These are phyloP conservation scores for Crithidia mellificae DNA, from an alignment of 208 protist genomes.

Conservation along the genomic window DNA sequence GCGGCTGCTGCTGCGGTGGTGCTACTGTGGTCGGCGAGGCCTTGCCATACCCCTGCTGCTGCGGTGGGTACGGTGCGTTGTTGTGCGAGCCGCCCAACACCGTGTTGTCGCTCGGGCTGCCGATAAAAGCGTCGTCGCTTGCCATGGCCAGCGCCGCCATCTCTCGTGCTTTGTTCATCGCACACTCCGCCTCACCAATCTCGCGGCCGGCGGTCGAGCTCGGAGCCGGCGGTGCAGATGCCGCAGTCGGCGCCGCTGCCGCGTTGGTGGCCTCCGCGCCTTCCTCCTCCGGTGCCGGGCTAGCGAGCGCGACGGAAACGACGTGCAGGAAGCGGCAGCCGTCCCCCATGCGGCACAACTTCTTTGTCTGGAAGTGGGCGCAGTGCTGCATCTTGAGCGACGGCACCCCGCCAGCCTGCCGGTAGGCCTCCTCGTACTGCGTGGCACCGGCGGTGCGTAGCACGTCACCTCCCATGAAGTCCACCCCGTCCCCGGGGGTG, in stretches of 20 bases:
- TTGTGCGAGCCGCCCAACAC: slow-evolving; percentile 7
- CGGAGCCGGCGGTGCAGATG: background rate
- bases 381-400: slow-evolving; percentile 84
- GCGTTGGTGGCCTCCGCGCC: background rate
- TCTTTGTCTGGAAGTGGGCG: slow-evolving; percentile 79
- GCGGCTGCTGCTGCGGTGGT: background rate
- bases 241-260: background rate
- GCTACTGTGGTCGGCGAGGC: background rate
- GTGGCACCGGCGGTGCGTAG: slow-evolving; percentile 66
- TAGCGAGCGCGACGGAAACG: slow-evolving; percentile 44
- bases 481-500: slow-evolving; percentile 43
- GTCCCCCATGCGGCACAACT: slow-evolving; percentile 76
- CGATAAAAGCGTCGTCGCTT: slow-evolving; percentile 22
- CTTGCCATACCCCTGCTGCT: slow-evolving; percentile 9
- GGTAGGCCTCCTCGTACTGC: slow-evolving; percentile 69
- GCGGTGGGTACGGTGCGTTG: background rate
- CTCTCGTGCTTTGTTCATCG: slow-evolving; percentile 37
- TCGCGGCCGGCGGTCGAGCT: slow-evolving; percentile 16
- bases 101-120: slow-evolving; percentile 24
- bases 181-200: slow-evolving; percentile 26
- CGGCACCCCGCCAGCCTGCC: slow-evolving; percentile 35
- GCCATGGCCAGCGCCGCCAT: slow-evolving; percentile 37
- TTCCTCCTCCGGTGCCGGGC: slow-evolving; percentile 36
- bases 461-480: slow-evolving; percentile 62
- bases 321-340: slow-evolving; percentile 83